phyloP scores from a whole-genome alignment of 2,329 filamentous ascomycete genomes.

The Aspergillus novoparasiticus region DNA sequence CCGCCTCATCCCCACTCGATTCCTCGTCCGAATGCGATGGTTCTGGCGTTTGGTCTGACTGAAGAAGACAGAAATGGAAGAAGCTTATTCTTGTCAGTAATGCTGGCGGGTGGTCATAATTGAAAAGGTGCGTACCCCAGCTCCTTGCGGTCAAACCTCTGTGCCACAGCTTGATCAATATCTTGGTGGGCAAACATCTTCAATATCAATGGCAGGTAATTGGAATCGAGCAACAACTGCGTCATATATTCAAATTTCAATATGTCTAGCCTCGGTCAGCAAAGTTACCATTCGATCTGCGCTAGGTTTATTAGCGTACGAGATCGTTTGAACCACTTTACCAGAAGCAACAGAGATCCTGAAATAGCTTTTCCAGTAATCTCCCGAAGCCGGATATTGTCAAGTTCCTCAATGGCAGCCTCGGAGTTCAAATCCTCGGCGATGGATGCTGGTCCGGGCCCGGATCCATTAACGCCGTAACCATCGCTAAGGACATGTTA shows the following conservation, averaged over 20 bases:
- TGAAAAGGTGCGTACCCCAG: constrained; percentile 62
- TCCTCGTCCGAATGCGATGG: constrained; percentile 38
- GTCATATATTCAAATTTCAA: constrained; percentile 96
- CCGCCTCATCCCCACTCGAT: constrained; percentile 69
- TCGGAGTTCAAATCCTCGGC: constrained; percentile 34
- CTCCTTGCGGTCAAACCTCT: constrained; percentile 78
- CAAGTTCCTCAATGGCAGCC: constrained; percentile 70
- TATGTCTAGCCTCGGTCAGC: constrained; percentile 63
- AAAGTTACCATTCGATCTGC: neutral
- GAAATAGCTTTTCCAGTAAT: constrained; percentile 90
- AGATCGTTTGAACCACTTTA: constrained; percentile 96
- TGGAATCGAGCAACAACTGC: constrained; percentile 89
- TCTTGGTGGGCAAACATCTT: constrained; percentile 96
- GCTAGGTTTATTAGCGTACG: constrained; percentile 60
- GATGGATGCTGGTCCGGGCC: constrained; percentile 19
- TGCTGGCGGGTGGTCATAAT: neutral
- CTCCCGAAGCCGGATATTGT: constrained; percentile 78
- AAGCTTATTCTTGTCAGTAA: constrained; percentile 60
- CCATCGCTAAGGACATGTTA: constrained; percentile 22
- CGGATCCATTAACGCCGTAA: constrained; percentile 30
- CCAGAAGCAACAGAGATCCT: constrained; percentile 79
- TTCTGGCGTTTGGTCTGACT: constrained; percentile 62
- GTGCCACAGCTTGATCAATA: constrained; percentile 85
- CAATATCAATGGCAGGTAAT: constrained; percentile 87
- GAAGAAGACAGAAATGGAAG: constrained; percentile 82